A percentile compares a stretch with the other conserved stretches of the same genome.
These are phyloP conservation scores for Aspergillus baeticus DNA, from an alignment of 495 filamentous ascomycete species.

Conservation along the genomic window DNA sequence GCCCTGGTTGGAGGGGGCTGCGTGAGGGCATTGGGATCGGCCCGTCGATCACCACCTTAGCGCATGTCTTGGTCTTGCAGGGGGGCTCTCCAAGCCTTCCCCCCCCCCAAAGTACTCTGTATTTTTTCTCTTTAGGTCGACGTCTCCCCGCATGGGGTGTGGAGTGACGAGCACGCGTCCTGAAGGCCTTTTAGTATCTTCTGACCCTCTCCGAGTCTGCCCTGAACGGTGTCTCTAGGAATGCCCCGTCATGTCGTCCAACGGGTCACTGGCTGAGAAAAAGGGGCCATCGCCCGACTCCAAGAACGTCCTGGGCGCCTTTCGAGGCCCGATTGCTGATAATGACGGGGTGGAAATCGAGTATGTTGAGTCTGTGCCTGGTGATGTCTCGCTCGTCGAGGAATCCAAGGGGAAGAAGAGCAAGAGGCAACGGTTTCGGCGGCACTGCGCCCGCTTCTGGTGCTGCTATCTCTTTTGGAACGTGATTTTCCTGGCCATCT, in stretches of 20 bases:
- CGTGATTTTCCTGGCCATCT: constrained; percentile 39
- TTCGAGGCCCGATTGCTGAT: constrained; percentile 34
- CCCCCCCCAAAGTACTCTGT: background rate
- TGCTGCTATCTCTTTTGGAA: constrained; percentile 36
- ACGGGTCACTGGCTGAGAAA: constrained; percentile 18
- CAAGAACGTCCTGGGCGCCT: constrained; percentile 34
- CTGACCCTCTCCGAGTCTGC: background rate
- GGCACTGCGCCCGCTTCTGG: constrained; percentile 45
- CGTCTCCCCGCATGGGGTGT: constrained; percentile 1
- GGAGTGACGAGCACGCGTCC: background rate
- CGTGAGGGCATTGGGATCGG: background rate
- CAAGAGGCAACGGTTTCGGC: constrained; percentile 25
- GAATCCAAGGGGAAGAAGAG: constrained; percentile 18
- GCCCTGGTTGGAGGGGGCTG: background rate
- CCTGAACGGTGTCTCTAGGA: background rate
- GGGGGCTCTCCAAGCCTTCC: background rate
- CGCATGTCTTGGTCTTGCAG: background rate
- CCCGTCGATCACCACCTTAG: constrained; percentile 2
- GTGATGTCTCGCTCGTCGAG: constrained; percentile 30
- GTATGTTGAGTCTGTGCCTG: constrained; percentile 26
- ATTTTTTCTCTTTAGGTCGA: background rate
- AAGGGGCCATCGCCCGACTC: constrained; percentile 29
- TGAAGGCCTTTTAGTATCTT: background rate
- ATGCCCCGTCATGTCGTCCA: constrained; percentile 2
- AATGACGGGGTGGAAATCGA: constrained; percentile 24